phyloP scores from a whole-genome alignment of 2,329 filamentous ascomycete species.

The Daldinia eschscholtzii region DNA sequence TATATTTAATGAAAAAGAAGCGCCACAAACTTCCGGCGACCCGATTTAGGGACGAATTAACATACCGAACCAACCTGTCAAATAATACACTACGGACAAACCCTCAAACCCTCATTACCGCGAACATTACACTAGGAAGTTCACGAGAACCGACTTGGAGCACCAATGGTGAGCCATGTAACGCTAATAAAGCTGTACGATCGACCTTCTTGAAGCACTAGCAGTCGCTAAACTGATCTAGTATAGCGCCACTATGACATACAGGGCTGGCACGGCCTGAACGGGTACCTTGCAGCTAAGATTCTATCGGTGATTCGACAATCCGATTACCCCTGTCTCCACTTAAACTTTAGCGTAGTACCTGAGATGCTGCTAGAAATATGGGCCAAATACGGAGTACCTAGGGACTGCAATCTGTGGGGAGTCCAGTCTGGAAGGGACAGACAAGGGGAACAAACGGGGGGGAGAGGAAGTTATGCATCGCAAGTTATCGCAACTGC shows the following conservation, averaged over 20 bases:
- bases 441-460: background rate
- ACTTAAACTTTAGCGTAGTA: constrained; percentile 9
- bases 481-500: background rate
- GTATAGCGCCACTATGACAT: constrained; percentile 38
- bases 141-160: constrained; percentile 12
- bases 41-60: constrained; percentile 12
- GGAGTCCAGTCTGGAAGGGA: constrained; percentile 15
- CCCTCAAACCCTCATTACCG: background rate
- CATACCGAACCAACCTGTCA: constrained; percentile 20
- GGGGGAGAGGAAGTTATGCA: background rate
- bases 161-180: constrained; percentile 23
- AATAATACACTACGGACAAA: background rate
- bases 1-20: constrained; percentile 31
- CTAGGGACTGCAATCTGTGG: constrained; percentile 18
- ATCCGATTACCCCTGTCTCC: constrained; percentile 41
- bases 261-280: constrained; percentile 43
- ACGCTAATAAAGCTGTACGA: constrained; percentile 41
- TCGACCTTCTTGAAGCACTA: constrained; percentile 39
- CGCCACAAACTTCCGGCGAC: constrained; percentile 33
- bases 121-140: background rate
- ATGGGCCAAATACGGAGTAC: constrained; percentile 39
- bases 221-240: constrained; percentile 32
- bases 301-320: constrained; percentile 39
- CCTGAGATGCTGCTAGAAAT: constrained; percentile 34
- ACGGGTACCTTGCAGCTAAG: constrained; percentile 48